Evolutionary conservation across 352 stramenopile genomes (phyloP), one percentile per base, ranked within the genome.

Genomic region (Phytophthora pini): DNA sequence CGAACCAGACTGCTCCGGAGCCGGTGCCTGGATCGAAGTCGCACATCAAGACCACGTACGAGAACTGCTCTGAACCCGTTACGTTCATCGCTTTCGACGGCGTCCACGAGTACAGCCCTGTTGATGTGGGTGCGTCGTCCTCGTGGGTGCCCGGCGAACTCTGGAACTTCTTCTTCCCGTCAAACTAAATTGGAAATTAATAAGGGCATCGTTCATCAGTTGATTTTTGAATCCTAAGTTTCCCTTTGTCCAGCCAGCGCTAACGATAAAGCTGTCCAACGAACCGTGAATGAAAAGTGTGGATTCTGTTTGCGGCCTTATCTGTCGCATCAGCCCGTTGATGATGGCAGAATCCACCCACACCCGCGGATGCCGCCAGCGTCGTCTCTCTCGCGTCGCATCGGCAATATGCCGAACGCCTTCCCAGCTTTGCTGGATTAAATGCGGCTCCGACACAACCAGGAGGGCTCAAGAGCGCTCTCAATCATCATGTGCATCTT

Each of bases 11-110:
- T 22, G 60, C 68, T 11, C 26, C 38, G 8, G 48, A 69, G 40
- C 72, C 72, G 6, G 61, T 57, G 1, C 15, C 20, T 11, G 64
- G 64, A 20, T 72, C 72, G 10, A 54, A 57, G 11, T 65, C 64
- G 56, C 68, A 80, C 68, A 66, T 75, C 56, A 80, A 70, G 49
- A 80, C 72, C 5, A 45, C 52, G 56, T 80, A 80, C 60, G 49
- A 56, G 40, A 70, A 73, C 56, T 80, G 72, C 64, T 52, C 29
- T 8, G 47, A 72, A 38, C 68, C 72, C 0, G 63, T 80, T 10
- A 61, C 64, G 2, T 77, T 66, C 49, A 65, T 59, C n/a, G 56
- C 56, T 17, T 77, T 71, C 36, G 72, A 80, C 31, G 72, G 72
- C 39, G 68, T 71, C 36, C 72, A 80, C 61, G 34, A 70, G 38